These are phyloP conservation scores for Aspergillus nanangensis DNA, from an alignment of 495 filamentous ascomycete species.

Conservation along the genomic window DNA sequence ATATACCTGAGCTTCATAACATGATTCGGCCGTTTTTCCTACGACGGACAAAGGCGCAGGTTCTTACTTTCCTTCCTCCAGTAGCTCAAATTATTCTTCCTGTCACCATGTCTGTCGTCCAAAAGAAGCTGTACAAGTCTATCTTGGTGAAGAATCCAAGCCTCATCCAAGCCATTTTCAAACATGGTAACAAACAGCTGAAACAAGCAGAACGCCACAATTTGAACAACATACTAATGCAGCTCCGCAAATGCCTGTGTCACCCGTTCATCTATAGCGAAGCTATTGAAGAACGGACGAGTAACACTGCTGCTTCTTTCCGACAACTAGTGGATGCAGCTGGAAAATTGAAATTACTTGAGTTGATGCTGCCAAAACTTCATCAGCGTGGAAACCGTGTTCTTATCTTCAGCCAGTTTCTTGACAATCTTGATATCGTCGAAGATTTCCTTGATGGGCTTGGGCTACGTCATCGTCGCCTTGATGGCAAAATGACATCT, in stretches of 20 bases:
- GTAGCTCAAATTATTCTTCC: constrained; percentile 95
- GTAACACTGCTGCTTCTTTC: constrained; percentile 49
- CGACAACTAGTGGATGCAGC: constrained; percentile 87
- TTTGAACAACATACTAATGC: constrained; percentile 91
- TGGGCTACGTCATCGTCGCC: constrained; percentile 64
- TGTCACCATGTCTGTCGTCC: constrained; percentile 84
- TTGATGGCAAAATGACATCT: constrained; percentile 78
- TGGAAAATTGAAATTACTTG: constrained; percentile 80
- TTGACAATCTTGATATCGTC: constrained; percentile 80
- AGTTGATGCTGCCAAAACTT: constrained; percentile 87
- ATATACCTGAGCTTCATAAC: constrained; percentile 72
- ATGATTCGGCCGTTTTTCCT: constrained; percentile 82
- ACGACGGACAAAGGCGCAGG: constrained; percentile 81
- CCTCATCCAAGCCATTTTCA: constrained; percentile 83
- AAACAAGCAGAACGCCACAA: constrained; percentile 68
- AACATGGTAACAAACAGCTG: constrained; percentile 43
- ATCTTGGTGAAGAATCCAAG: constrained; percentile 86
- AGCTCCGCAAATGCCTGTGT: constrained; percentile 89
- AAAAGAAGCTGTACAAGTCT: constrained; percentile 91
- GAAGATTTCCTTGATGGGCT: constrained; percentile 85
- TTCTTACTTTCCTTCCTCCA: constrained; percentile 83
- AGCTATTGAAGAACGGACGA: constrained; percentile 76
- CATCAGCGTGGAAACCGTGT: constrained; percentile 86
- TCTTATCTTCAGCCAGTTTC: constrained; percentile 93
- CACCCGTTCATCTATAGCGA: constrained; percentile 93